These are phyloP conservation scores for Lodderomyces oxycetoniae DNA, from an alignment of 1,139 yeast species.

Conservation along the genomic window DNA sequence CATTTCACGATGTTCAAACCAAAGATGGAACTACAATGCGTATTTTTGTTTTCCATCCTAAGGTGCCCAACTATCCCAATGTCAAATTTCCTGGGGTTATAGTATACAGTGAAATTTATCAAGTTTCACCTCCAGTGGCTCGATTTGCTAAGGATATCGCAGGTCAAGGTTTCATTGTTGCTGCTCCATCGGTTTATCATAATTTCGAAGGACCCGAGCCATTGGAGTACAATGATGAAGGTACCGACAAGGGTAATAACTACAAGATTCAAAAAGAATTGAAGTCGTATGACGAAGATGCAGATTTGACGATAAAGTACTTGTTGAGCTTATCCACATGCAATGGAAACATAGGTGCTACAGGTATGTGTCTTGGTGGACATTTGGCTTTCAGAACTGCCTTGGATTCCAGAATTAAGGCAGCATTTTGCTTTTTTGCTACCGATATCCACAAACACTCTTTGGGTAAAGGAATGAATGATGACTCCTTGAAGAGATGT, in stretches of 20 bases:
- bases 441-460: constrained; percentile 72
- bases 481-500: constrained; percentile 59
- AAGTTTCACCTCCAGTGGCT: constrained; percentile 74
- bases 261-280: constrained; percentile 66
- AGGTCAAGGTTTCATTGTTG: constrained; percentile 73
- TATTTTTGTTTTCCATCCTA: constrained; percentile 63
- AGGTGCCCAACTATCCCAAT: constrained; percentile 62
- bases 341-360: constrained; percentile 71
- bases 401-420: constrained; percentile 59
- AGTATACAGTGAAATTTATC: constrained; percentile 74
- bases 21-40: constrained; percentile 66
- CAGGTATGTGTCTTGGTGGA: constrained; percentile 88
- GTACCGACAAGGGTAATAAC: constrained; percentile 70
- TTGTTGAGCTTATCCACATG: constrained; percentile 55
- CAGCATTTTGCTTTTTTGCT: constrained; percentile 74
- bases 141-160: constrained; percentile 77
- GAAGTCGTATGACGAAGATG: constrained; percentile 74
- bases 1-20: constrained; percentile 60
- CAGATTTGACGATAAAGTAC: constrained; percentile 58
- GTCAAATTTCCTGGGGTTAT: constrained; percentile 79
- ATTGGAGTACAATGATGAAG: constrained; percentile 64
- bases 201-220: constrained; percentile 64
- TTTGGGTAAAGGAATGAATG: constrained; percentile 58
- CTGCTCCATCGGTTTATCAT: constrained; percentile 76
- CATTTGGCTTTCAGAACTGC: constrained; percentile 75